Evolutionary conservation across 2,329 filamentous ascomycete species (phyloP), one percentile per base, ranked within the genome.

Genomic region (Dactylellina sp.): DNA sequence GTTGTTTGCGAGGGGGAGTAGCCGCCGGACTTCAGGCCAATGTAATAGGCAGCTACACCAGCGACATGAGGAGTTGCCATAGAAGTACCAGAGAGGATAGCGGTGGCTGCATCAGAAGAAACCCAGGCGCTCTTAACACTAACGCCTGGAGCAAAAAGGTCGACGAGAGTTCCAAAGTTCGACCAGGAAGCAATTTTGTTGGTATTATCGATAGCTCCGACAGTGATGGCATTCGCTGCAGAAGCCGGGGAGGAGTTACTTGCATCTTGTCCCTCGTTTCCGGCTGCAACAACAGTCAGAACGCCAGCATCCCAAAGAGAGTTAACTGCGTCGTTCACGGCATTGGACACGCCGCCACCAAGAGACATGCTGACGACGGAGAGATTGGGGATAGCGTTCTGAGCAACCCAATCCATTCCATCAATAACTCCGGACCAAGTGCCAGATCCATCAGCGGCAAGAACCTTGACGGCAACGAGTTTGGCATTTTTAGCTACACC

Each of bases 21-120:
- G 7, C 55, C 20, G 57, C 42, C n/a, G n/a, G 32, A 12, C 7
- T 14, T n/a, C 11, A 9, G 16, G 16, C 49, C 32, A 11, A 62
- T 62, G 24, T 91, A 82, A 80, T 91, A 91, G 28, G 88, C 88
- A 9, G 87, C 87, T 1, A 91, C 83, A 53, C 89, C 89, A 56
- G 87, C 85, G 64, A 91, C 84, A 79, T 91, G 89, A 1, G 89
- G 89, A n/a, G 85, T 85, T 25, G 84, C 83, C 86, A 84, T 84
- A 44, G 79, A 82, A 3, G 84, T 86, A 14, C 84, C 84, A 16
- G 80, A 81, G 12, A 85, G 81, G 63, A 81, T 81, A 76, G 86
- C 84, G 76, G 86, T 83, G 66, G 85, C 83, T 3, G 46, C 46
- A 77, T 85, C 80, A 76, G 78, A 83, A 20, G 78, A 75, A 80